Conservation (phyloP, 2,329 filamentous ascomycete species). For the Chaetoscypha palmicola region DNA sequence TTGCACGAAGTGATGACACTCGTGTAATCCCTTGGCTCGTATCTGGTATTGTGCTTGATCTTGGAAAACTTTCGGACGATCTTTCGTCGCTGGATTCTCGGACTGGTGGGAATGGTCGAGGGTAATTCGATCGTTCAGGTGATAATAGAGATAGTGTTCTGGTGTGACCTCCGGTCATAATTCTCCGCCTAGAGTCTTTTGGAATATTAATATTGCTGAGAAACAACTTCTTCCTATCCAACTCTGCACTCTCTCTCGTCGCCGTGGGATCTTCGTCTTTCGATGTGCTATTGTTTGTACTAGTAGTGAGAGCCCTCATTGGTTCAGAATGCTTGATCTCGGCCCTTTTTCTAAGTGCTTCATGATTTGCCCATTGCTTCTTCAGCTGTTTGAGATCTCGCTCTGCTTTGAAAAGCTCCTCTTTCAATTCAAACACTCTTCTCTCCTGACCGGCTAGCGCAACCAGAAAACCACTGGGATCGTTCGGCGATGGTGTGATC, state of each 20-base stretch:
- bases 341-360: constrained; percentile 67
- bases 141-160: constrained; percentile 74
- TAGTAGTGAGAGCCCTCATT: constrained; percentile 43
- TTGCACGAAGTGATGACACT: constrained; percentile 21
- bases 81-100: constrained; percentile 30
- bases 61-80: constrained; percentile 11
- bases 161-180: constrained; percentile 61
- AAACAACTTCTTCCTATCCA: constrained; percentile 67
- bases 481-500: constrained; percentile 22
- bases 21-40: constrained; percentile 26
- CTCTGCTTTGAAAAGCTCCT: constrained; percentile 83
- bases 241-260: constrained; percentile 43
- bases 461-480: constrained; percentile 57
- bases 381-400: constrained; percentile 69
- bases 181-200: constrained; percentile 45
- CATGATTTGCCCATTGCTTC: constrained; percentile 72
- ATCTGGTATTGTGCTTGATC: constrained; percentile 28
- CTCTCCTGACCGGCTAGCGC: constrained; percentile 89
- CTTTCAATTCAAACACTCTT: constrained; percentile 79
- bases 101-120: constrained; percentile 29
- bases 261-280: constrained; percentile 21
- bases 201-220: constrained; percentile 43
- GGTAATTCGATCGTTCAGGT: constrained; percentile 34
- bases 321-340: constrained; percentile 56
- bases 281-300: constrained; percentile 12